Percentiles rank a stretch among this genome's conserved stretches.
phyloP scores from a whole-genome alignment of 2,329 filamentous ascomycete species.

The Neonectria coccinea region DNA sequence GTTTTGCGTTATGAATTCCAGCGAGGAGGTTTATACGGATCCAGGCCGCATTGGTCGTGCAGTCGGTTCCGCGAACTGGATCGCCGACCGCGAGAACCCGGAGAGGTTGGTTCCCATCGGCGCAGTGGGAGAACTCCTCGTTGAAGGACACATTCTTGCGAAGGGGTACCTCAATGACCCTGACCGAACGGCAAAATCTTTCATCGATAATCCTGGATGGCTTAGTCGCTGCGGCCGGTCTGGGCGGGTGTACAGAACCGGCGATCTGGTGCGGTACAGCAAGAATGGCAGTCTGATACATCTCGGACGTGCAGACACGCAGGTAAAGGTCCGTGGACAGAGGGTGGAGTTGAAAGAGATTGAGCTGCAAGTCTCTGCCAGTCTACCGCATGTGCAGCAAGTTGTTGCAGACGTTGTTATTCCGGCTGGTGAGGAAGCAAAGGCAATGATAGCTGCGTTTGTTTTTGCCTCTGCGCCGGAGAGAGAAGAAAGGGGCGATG shows the following conservation, averaged over 20 bases:
- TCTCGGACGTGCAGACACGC: constrained; percentile 36
- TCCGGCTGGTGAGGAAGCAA: not conserved
- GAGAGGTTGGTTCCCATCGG: constrained; percentile 45
- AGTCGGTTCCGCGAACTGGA: constrained; percentile 37
- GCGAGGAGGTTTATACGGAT: not conserved
- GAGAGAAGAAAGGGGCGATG: not conserved
- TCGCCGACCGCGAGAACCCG: constrained; percentile 45
- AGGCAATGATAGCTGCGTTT: constrained; percentile 11
- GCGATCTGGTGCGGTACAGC: constrained; percentile 34
- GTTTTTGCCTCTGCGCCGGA: not conserved
- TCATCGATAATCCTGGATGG: constrained; percentile 58
- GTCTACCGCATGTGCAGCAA: constrained; percentile 6
- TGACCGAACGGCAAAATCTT: constrained; percentile 58
- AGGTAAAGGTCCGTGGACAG: constrained; percentile 42
- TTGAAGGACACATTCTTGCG: constrained; percentile 58
- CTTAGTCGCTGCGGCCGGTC: constrained; percentile 37
- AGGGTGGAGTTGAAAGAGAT: constrained; percentile 41
- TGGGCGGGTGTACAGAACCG: constrained; percentile 36
- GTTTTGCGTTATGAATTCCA: not conserved
- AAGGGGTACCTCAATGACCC: constrained; percentile 61
- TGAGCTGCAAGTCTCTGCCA: constrained; percentile 28
- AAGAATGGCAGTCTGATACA: constrained; percentile 33
- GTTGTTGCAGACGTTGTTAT: constrained; percentile 18
- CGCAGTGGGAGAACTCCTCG: constrained; percentile 48
- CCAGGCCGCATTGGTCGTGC: not conserved